Evolutionary conservation across 2,329 filamentous ascomycete species (phyloP), one percentile per base, ranked within the genome.

Genomic region (Claviceps sp.): DNA sequence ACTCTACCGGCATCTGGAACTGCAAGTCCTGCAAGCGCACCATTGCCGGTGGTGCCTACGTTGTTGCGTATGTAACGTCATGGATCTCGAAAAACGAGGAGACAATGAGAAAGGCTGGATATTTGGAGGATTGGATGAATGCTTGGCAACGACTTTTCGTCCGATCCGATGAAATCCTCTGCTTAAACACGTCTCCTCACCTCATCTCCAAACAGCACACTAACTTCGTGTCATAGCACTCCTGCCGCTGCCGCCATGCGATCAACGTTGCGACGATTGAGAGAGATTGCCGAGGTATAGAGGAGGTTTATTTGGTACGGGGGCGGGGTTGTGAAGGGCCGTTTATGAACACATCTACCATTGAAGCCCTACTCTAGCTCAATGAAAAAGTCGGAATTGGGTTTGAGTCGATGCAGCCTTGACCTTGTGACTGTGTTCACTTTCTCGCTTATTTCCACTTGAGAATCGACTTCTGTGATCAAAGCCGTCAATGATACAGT

Each of bases 221-320:
- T 52, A 24, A 52, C 41, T 14, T 16, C 4, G 3, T 14, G 2
- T n/a, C 47, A 64, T 64, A 94, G 89, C 62, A 96, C 90, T 66
- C 87, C 90, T 61, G 90, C 90, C 67, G 90, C 90, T 61, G 89
- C 89, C 67, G 89, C 90, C 67, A 95, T 90, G 75, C 84, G 90
- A 75, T 96, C 90, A 65, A 96, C 90, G 66, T 89, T 96, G 76
- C 87, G 90, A 78, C 86, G 90, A 83, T 81, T 96, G 78, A 86
- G 90, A 73, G 90, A 96, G 78, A 95, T 95, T 77, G 87, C 87
- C 70, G 90, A 95, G 83, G 88, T 94, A 76, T 91, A 87, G 78
- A 71, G 65, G 66, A 59, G 55, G 54, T 53, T 56, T 56, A 61
- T 60, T 38, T 46, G 13, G 30, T 51, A 47, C 39, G 44, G 37